A percentile compares a stretch with the other conserved stretches of the same genome.
Evolutionary conservation across 805 yeast genomes (phyloP).

Genomic region (Pichia paraexigua): DNA sequence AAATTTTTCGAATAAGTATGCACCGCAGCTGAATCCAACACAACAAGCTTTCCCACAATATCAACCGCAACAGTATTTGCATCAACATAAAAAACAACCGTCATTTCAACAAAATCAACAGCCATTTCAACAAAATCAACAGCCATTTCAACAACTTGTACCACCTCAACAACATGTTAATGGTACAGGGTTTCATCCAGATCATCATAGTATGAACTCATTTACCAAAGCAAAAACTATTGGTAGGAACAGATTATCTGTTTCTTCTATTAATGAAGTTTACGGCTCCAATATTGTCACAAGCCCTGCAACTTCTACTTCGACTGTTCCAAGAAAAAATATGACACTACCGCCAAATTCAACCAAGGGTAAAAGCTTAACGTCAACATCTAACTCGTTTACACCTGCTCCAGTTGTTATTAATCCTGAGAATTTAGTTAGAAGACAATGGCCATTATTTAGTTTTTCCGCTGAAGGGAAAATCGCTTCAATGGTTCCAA

Average conservation of each 20-base stretch:
- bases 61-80: not conserved
- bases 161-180: not conserved
- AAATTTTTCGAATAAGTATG: not conserved
- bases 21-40: not conserved
- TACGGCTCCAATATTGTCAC: conserved; percentile 13
- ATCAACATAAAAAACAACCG: not conserved
- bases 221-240: not conserved
- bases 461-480: conserved; percentile 49
- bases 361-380: conserved; percentile 2
- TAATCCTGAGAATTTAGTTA: conserved; percentile 47
- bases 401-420: conserved; percentile 31
- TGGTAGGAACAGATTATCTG: conserved; percentile 3
- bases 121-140: not conserved
- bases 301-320: conserved; percentile 9
- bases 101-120: conserved; percentile 2
- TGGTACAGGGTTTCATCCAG: not conserved
- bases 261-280: conserved; percentile 13
- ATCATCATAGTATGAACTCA: not conserved
- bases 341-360: conserved; percentile 9
- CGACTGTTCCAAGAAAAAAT: conserved; percentile 3
- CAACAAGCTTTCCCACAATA: not conserved
- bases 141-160: not conserved
- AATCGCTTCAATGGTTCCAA: conserved; percentile 39
- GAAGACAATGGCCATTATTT: conserved; percentile 70
- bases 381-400: conserved; percentile 12